These are phyloP conservation scores for Ganoderma sp. DNA, from an alignment of 1,284 basidiomycete genomes.

Conservation along the genomic window DNA sequence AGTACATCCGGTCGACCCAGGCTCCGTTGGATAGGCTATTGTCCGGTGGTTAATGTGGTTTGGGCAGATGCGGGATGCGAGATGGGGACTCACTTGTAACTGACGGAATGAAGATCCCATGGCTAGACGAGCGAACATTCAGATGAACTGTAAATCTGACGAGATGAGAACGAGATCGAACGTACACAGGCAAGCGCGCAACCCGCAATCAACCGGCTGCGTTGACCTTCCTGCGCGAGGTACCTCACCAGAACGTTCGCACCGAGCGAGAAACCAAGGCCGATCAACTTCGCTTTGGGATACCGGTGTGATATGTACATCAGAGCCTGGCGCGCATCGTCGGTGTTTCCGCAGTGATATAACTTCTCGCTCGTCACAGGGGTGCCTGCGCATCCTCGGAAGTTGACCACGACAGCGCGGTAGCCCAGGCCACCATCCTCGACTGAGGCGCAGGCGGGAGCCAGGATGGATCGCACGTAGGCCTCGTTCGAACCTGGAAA, in stretches of 20 bases:
- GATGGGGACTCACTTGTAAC: not conserved
- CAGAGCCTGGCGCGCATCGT: constrained; percentile 83
- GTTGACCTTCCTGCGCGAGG: constrained; percentile 81
- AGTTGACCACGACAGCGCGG: not conserved
- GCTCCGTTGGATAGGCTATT: constrained; percentile 46
- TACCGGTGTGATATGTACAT: constrained; percentile 76
- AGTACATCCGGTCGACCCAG: constrained; percentile 22
- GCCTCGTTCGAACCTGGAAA: constrained; percentile 82
- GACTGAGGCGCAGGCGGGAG: constrained; percentile 73
- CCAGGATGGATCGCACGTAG: constrained; percentile 82
- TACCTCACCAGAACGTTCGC: constrained; percentile 90
- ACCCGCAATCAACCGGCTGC: constrained; percentile 75
- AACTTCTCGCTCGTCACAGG: constrained; percentile 81
- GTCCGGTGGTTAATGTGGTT: not conserved
- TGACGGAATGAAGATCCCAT: constrained; percentile 5
- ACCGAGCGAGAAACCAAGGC: constrained; percentile 92
- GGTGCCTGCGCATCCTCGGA: constrained; percentile 71
- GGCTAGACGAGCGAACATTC: not conserved
- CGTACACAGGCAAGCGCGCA: constrained; percentile 79
- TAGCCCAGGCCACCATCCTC: constrained; percentile 39
- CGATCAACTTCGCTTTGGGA: constrained; percentile 82
- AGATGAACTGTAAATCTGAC: not conserved
- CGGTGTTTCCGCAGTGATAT: constrained; percentile 86
- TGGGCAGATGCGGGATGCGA: not conserved
- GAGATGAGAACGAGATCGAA: not conserved